Evolutionary conservation across 2,329 filamentous ascomycete species (phyloP).

Genomic region (Atkinsonella hypoxylon): DNA sequence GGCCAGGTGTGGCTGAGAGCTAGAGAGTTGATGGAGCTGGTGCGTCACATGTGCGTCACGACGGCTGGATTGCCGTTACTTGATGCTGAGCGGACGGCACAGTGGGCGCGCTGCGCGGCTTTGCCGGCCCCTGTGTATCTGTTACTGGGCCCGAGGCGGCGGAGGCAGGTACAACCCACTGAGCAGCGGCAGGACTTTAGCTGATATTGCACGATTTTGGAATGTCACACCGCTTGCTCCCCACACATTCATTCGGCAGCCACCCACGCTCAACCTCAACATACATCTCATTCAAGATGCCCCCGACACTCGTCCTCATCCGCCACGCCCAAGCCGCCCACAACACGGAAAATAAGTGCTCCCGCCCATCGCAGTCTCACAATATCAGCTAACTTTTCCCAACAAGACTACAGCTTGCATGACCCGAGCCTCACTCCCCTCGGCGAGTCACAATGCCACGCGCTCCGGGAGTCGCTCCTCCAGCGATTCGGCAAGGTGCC

Average conservation of each 20-base stretch:
- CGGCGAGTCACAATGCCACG: conserved; percentile 36
- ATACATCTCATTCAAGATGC: conserved; percentile 23
- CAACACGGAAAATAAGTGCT: conserved; percentile 37
- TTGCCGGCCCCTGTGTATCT: too few species aligned
- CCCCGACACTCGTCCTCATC: conserved; percentile 61
- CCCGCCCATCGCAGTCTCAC: not conserved
- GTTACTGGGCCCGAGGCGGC: too few species aligned
- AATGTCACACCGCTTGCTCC: not conserved
- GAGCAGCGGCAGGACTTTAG: too few species aligned
- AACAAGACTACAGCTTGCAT: conserved; percentile 35
- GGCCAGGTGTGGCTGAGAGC: too few species aligned
- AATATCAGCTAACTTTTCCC: conserved; percentile 5
- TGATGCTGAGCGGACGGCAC: too few species aligned
- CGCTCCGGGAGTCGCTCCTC: conserved; percentile 30
- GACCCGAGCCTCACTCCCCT: conserved; percentile 39
- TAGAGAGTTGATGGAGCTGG: not conserved
- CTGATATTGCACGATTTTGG: too few species aligned
- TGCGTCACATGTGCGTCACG: not conserved
- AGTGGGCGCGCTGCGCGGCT: too few species aligned
- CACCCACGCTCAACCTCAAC: not conserved
- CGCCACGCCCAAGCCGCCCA: conserved; percentile 72
- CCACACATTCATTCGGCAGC: not conserved
- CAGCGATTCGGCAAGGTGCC: conserved; percentile 20
- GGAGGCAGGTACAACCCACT: too few species aligned
- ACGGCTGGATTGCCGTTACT: too few species aligned